A percentile compares a stretch with the other conserved stretches of the same genome.
phyloP scores from a whole-genome alignment of 2,329 filamentous ascomycete species.

The Nannizziopsis barbatae region DNA sequence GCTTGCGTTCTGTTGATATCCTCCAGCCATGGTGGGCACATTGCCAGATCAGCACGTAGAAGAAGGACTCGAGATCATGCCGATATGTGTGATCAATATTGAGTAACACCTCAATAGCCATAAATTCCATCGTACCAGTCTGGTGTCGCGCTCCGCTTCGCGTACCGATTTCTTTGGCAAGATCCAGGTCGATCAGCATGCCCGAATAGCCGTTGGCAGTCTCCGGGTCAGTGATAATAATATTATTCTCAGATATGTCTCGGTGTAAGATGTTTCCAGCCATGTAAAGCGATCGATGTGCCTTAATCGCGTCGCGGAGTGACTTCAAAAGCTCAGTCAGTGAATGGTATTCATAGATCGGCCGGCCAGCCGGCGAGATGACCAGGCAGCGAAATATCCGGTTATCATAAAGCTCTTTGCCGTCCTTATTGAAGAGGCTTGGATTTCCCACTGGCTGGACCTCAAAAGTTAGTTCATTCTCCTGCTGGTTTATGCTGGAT shows the following conservation, averaged over 20 bases:
- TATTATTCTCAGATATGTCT: constrained; percentile 30
- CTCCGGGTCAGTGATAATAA: constrained; percentile 30
- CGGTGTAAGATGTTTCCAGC: constrained; percentile 28
- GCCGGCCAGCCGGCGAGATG: constrained; percentile 23
- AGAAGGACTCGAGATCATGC: no score
- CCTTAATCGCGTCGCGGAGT: constrained; percentile 28
- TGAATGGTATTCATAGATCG: constrained; percentile 21
- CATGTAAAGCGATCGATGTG: constrained; percentile 26
- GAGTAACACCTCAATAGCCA: no score
- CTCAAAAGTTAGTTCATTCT: constrained; percentile 7
- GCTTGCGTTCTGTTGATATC: not conserved
- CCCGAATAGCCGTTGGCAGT: constrained; percentile 17
- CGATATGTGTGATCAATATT: no score
- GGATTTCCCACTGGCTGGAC: not conserved
- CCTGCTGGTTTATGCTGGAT: not conserved
- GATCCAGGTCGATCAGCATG: constrained; percentile 29
- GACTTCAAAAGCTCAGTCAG: constrained; percentile 27
- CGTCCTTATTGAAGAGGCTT: constrained; percentile 5
- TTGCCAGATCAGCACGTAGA: constrained; percentile 10
- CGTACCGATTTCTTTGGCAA: constrained; percentile 22
- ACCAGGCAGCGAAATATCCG: constrained; percentile 24
- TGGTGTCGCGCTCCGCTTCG: constrained; percentile 10
- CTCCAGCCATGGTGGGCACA: constrained; percentile 7
- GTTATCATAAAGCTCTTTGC: no score
- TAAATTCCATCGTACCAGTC: no score